Conservation (phyloP, 306 rosid genomes). For the Quercus rubra region DNA sequence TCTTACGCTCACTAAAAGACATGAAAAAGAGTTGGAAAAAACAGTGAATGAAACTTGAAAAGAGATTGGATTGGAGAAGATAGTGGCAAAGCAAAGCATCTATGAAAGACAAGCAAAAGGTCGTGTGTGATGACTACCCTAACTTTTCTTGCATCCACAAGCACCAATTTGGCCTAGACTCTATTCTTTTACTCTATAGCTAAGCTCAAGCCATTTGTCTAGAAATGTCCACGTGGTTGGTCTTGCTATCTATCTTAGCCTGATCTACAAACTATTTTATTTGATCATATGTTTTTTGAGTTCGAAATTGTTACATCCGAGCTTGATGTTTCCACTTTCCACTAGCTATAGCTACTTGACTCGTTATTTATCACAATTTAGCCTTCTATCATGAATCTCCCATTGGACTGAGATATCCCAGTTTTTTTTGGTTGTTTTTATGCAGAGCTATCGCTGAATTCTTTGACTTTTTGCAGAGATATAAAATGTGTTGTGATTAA, state of each 20-base stretch:
- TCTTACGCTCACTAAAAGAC: conserved; percentile 8
- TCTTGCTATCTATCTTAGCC: background rate
- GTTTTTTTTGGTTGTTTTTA: no score
- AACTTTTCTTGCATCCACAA: background rate
- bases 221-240: background rate
- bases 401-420: no score
- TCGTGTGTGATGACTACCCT: conserved; percentile 6
- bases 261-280: background rate
- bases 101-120: conserved; percentile 6
- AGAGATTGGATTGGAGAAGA: background rate
- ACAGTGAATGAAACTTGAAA: conserved; percentile 4
- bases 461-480: no score
- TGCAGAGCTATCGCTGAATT: no score
- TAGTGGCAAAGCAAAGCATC: conserved; percentile 20
- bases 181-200: background rate
- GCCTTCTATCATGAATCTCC: no score
- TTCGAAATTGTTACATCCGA: no score
- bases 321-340: no score
- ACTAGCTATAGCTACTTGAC: no score
- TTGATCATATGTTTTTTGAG: no score
- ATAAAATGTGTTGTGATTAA: no score
- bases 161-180: background rate
- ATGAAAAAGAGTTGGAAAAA: background rate
- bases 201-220: background rate
- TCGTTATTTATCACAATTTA: no score